Evolutionary conservation across 495 filamentous ascomycete species (phyloP), one percentile per base, ranked within the genome.

Genomic region (Daldinia decipiens): DNA sequence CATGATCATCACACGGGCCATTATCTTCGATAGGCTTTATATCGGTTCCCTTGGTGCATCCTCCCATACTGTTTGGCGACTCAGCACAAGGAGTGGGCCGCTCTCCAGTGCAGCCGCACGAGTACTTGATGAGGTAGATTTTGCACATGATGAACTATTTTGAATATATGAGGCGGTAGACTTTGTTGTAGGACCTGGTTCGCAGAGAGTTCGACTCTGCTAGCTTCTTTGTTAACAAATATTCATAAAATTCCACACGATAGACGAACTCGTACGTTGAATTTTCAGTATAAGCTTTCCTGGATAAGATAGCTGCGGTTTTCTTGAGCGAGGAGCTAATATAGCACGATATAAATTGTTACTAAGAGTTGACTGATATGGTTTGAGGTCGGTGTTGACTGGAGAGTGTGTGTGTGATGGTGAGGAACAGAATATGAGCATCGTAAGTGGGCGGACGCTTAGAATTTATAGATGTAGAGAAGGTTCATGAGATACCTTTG

Each of bases 141-240:
- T 62, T 66, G 55, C 70, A 73, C 70, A 73, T 73, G 11, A 6
- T 73, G 61, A 66, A 47, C 8, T 5, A 3, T 45, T 52, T 19
- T 47, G 40, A 59, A 7, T 11, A 19, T 47, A 47, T 24, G 3
- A 7, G 5, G 9, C 21, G 8, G 43, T 24, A 21, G 7, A 12
- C 8, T 36, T 13, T 36, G 34, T 4, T 36, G 11, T 47, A 21
- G 8, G 43, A 6, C 4, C 21, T 3, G 59, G 40, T 15, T 50
- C 38, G 32, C 15, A 52, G 31, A 32, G 40, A 31, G 26, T 45
- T 65, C 29, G 38, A 29, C 21, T 36, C 56, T 73, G 31, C 5
- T 15, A 31, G 19, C 8, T n/a, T 68, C 55, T 11, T 1, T 3
- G 65, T 73, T 47, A 65, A 61, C 13, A 32, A 19, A 27, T n/a